Conservation (phyloP, 768 basidiomycete species). For the Suillus paluster region DNA sequence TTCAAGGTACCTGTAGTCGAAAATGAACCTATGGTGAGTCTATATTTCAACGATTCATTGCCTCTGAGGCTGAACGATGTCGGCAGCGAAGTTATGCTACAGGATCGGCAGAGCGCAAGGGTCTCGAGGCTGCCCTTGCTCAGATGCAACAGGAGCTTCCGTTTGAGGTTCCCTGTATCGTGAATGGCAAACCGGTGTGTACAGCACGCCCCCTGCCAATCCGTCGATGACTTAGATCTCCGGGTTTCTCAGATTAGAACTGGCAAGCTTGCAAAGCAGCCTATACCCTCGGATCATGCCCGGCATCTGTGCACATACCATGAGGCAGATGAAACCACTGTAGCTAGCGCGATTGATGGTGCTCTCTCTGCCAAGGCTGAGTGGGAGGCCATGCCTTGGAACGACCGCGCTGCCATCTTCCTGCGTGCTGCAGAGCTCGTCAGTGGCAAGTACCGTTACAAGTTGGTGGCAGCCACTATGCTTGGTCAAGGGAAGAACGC, state of each 20-base stretch:
- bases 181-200: constrained; percentile 85
- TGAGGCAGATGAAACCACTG: constrained; percentile 79
- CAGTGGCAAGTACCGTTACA: constrained; percentile 94
- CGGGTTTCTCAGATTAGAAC: constrained; percentile 66
- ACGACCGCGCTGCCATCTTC: constrained; percentile 96
- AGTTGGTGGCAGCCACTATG: constrained; percentile 95
- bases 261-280: constrained; percentile 76
- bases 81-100: constrained; percentile 74
- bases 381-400: constrained; percentile 97
- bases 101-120: constrained; percentile 77
- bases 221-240: constrained; percentile 2
- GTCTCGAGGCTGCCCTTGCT: constrained; percentile 69
- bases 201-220: background rate
- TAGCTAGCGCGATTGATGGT: constrained; percentile 81
- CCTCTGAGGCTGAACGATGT: background rate
- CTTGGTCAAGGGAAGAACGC: constrained; percentile 98
- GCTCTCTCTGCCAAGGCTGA: constrained; percentile 83
- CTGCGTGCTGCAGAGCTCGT: constrained; percentile 96
- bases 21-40: constrained; percentile 92
- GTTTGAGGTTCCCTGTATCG: constrained; percentile 91
- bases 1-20: constrained; percentile 86
- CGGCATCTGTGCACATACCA: constrained; percentile 84
- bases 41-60: background rate
- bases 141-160: constrained; percentile 86
- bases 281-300: constrained; percentile 86